Evolutionary conservation across 2,329 filamentous ascomycete species (phyloP).

Genomic region (Pseudocercospora fijiensis): DNA sequence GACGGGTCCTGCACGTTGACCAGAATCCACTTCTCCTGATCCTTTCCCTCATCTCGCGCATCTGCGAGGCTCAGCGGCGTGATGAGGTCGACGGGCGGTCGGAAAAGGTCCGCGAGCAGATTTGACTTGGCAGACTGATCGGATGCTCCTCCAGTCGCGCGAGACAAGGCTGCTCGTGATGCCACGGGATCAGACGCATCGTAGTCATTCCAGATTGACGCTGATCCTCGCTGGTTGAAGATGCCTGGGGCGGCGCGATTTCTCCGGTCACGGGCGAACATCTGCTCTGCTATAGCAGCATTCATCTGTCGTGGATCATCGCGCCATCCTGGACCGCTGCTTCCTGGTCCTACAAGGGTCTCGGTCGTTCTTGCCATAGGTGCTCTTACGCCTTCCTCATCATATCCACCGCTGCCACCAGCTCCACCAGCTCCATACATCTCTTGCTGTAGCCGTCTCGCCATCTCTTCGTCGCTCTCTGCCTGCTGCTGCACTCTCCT

Average conservation of each 20-base stretch:
- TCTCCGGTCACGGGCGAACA: slow-evolving; percentile 50
- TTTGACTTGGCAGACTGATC: slow-evolving; percentile 68
- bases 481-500: slow-evolving; percentile 29
- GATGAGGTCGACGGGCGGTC: slow-evolving; percentile 90
- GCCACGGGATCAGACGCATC: slow-evolving; percentile 50
- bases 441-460: slow-evolving; percentile 86
- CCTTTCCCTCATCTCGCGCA: slow-evolving; percentile 81
- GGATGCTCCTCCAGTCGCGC: slow-evolving; percentile 64
- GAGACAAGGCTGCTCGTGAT: slow-evolving; percentile 56
- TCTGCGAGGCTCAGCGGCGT: slow-evolving; percentile 75
- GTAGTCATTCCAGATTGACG: slow-evolving; percentile 59
- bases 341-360: slow-evolving; percentile 75
- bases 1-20: slow-evolving; percentile 93
- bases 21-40: slow-evolving; percentile 87
- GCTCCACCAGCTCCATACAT: slow-evolving; percentile 64
- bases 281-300: slow-evolving; percentile 63
- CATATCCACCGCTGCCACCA: slow-evolving; percentile 43
- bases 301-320: slow-evolving; percentile 54
- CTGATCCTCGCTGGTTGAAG: slow-evolving; percentile 63
- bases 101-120: slow-evolving; percentile 85
- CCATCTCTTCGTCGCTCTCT: slow-evolving; percentile 93
- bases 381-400: slow-evolving; percentile 70
- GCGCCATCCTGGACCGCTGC: slow-evolving; percentile 25
- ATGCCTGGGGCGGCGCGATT: slow-evolving; percentile 51
- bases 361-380: slow-evolving; percentile 90